Base-by-base conservation (phyloP, 345 rosid genomes). In the Hevea brasiliensis region DNA sequence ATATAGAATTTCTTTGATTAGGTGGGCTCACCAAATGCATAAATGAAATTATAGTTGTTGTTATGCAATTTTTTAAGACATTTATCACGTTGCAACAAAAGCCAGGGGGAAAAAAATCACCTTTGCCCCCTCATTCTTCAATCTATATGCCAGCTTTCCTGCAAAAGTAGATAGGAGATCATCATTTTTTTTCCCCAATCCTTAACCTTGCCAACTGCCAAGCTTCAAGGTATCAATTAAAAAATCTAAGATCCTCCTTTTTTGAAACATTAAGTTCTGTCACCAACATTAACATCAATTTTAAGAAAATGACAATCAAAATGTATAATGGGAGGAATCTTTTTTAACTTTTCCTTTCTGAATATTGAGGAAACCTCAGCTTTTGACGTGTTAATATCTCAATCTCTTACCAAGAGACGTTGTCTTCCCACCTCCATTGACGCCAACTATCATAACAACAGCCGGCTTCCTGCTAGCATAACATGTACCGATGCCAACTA, bases 371-470 rank as follows among this genome's bases (percentile, higher is more conserved):
- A 57, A 44, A 65, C 17, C 15, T 47, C 15, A 47, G 3, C 51
- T 47, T 47, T 47, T 13, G 15, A 47, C 21, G 13, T 13, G 50
- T 61, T 51, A 47, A 35, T 23, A 37, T 23, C 60, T 45, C 18
- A 37, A 32, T 32, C 48, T 35, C 40, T 50, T 12, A 90, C 98
- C 99, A 44, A 95, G 99, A 76, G 98, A 95, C 13, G 99, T 90
- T 8, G 99, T 95, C 85, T 95, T 95, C 65, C 98, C 98, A 64
- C 99, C 97, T 77, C 99, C 99, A 67, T 92, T 89, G 21, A 90
- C 98, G 8, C 98, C 98, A 76, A 91, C 98, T 11, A 91, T 84
- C 89, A 92, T 87, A 48, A 89, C 62, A 42, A 92, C 96, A 77
- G 98, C 97, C 3, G 99, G 99, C 84, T 90, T 95, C 86, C 98